Base-by-base conservation (phyloP, 305 asterid genomes). In the Vinca major region DNA sequence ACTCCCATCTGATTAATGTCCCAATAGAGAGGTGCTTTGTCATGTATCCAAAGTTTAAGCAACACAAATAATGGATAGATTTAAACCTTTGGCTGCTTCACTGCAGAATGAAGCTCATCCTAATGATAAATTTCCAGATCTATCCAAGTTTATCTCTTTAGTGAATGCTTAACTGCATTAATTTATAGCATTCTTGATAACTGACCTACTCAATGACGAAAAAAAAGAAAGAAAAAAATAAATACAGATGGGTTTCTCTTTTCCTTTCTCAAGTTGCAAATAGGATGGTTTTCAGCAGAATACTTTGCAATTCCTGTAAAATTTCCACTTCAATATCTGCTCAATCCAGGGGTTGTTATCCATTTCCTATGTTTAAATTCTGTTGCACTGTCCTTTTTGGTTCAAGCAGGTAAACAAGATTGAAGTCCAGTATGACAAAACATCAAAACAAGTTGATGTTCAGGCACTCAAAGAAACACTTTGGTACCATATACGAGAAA, bases 361-460 rank as follows among this genome's bases (percentile, higher is more conserved):
- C 12, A 16, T 44, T 53, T 26, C 4, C 1, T 12, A 14, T 4
- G 50, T 26, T 43, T 26, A 21, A 17, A 8, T 0, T 10, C 19
- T 47, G 36, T 41, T 17, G 53, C 13, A 40, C 36, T 66, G 21
- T 65, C 53, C 52, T 56, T 71, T 26, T 53, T 14, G 64, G 74
- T 17, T n/a, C 57, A 21, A 62, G 60, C 88, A 93, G 99, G 88
- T 90, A 67, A 88, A 77, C 74, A 89, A 88, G 82, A 85, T 89
- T 55, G 96, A 91, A 75, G 96, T 93, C 48, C 84, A 85, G 74
- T 93, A 89, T 51, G 99, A 93, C 62, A 93, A 75, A 76, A 86
- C 89, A 70, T 88, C 97, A 20, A 93, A 91, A 80, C 96, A 85
- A 78, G 99, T 93, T 49, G 97, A 93, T 78, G 96, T 93, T 71